Percentiles rank a stretch among this genome's conserved stretches.
Conservation (phyloP, 441 rosid species). For the Viola pubescens region DNA sequence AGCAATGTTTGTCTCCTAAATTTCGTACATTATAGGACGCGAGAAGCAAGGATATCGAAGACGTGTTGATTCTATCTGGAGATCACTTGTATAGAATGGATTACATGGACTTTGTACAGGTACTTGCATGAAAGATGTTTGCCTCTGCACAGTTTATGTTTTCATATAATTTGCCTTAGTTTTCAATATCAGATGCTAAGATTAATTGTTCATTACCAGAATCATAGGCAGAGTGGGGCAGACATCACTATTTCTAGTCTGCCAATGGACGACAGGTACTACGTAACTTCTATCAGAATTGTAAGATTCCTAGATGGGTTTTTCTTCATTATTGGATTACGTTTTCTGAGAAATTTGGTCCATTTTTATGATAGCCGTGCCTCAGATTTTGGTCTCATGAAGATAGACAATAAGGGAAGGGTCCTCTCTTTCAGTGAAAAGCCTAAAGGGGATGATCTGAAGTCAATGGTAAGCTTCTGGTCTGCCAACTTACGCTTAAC, state of each 20-base stretch:
- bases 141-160: neutral
- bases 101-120: conserved; percentile 91
- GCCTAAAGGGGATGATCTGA: conserved; percentile 70
- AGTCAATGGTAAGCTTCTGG: conserved; percentile 55
- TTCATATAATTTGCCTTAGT: neutral
- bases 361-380: conserved; percentile 67
- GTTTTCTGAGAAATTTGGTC: conserved; percentile 12
- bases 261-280: conserved; percentile 76
- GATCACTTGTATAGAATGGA: conserved; percentile 95
- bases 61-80: conserved; percentile 83
- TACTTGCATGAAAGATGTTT: conserved; percentile 12
- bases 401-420: conserved; percentile 82
- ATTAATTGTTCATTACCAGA: conserved; percentile 39
- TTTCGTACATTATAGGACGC: conserved; percentile 38
- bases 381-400: conserved; percentile 94
- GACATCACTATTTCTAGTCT: conserved; percentile 79
- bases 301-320: neutral
- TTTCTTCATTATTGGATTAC: conserved; percentile 3
- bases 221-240: conserved; percentile 88
- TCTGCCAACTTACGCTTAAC: neutral
- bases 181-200: neutral
- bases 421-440: conserved; percentile 82
- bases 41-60: conserved; percentile 77
- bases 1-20: neutral
- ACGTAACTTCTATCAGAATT: neutral